Conservation (phyloP, 164 flowering plant genomes). For the Houttuynia cordata region DNA sequence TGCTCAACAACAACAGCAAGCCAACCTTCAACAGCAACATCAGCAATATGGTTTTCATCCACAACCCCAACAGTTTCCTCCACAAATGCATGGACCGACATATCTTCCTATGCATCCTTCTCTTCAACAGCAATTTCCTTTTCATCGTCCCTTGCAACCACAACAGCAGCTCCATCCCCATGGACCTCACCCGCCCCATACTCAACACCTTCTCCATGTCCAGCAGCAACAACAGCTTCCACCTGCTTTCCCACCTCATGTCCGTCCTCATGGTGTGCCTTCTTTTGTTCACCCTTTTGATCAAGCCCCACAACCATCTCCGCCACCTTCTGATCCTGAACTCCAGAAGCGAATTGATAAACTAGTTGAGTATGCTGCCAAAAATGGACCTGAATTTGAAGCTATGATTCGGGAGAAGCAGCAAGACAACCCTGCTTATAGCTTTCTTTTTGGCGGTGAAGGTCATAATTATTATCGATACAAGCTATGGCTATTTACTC, state of each 20-base stretch:
- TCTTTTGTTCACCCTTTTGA: conserved; percentile 51
- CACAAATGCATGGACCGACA: conserved; percentile 47
- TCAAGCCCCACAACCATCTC: conserved; percentile 54
- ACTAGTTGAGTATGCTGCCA: conserved; percentile 73
- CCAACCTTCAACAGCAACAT: conserved; percentile 38
- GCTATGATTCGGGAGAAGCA: conserved; percentile 92
- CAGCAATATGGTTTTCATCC: conserved; percentile 68
- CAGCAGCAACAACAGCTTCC: conserved; percentile 62
- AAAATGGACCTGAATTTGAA: conserved; percentile 96
- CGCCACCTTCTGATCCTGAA: conserved; percentile 89
- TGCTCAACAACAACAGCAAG: conserved; percentile 63
- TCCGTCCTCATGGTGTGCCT: conserved; percentile 51
- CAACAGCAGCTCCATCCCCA: conserved; percentile 32
- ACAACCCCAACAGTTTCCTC: conserved; percentile 70
- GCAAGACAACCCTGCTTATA: conserved; percentile 79
- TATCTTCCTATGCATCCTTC: conserved; percentile 68
- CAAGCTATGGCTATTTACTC: conserved; percentile 66
- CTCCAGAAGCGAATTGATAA: conserved; percentile 90
- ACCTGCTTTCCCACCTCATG: conserved; percentile 47
- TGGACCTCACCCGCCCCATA: conserved; percentile 36
- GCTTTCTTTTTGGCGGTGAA: conserved; percentile 90
- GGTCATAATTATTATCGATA: conserved; percentile 83
- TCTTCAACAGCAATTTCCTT: conserved; percentile 71
- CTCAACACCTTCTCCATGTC: conserved; percentile 44
- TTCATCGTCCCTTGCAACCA: conserved; percentile 51